Percentiles rank a stretch among this genome's conserved stretches.
Conservation (phyloP, 257 asterid genomes). For the Osmanthus fragrans region DNA sequence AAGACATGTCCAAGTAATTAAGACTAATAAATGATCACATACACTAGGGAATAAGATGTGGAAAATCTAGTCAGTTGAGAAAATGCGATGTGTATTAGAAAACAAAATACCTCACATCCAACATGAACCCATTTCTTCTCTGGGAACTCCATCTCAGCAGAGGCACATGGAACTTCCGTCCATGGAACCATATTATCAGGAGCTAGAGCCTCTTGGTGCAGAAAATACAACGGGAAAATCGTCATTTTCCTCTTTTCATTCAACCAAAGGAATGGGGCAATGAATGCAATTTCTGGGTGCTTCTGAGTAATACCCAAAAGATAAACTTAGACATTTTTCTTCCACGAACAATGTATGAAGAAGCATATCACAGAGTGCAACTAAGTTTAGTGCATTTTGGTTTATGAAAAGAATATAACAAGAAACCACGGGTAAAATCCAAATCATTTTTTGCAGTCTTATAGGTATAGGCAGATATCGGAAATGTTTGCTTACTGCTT, state of each 20-base stretch:
- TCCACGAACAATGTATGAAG: background rate
- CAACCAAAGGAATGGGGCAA: conserved; percentile 68
- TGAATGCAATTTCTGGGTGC: conserved; percentile 40
- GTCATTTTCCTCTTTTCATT: conserved; percentile 56
- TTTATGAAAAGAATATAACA: background rate
- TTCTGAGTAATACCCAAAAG: conserved; percentile 47
- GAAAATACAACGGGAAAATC: conserved; percentile 54
- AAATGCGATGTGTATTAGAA: conserved; percentile 5
- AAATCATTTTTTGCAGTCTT: conserved; percentile 9
- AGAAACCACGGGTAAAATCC: conserved; percentile 2
- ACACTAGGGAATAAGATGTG: conserved; percentile 1
- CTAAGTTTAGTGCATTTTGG: conserved; percentile 4
- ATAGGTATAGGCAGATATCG: background rate
- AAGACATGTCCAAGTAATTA: conserved; percentile 1
- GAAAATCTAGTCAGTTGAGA: conserved; percentile 6
- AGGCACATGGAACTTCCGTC: conserved; percentile 41
- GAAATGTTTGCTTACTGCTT: background rate
- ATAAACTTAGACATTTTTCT: conserved; percentile 14
- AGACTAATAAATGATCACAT: background rate
- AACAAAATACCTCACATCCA: conserved; percentile 78
- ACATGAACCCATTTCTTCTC: conserved; percentile 81
- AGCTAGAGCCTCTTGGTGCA: conserved; percentile 50
- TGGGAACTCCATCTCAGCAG: conserved; percentile 54
- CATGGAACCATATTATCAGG: conserved; percentile 33
- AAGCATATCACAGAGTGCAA: conserved; percentile 7